Conservation (phyloP, 176 grass and related monocot species). For the Aegilops umbellulata region DNA sequence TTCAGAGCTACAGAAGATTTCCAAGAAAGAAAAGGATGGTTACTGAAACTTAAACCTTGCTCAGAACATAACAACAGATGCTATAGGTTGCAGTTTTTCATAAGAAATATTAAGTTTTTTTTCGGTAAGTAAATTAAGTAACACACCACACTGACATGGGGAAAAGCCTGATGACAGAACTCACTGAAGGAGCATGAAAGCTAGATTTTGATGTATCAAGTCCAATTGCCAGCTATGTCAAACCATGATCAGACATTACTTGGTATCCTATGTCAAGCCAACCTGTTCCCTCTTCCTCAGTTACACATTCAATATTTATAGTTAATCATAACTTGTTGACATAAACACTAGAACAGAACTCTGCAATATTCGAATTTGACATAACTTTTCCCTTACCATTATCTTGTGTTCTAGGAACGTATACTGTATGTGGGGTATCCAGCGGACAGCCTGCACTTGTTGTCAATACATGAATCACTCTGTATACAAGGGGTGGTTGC, state of each 20-base stretch:
- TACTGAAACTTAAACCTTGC: not conserved
- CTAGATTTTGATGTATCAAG: not conserved
- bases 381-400: too few species aligned
- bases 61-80: not conserved
- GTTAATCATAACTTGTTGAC: not conserved
- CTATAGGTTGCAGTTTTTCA: constrained; percentile 1
- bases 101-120: not conserved
- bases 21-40: not conserved
- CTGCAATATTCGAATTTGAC: not conserved
- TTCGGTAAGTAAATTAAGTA: too few species aligned
- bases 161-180: not conserved
- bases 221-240: not conserved
- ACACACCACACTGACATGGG: too few species aligned
- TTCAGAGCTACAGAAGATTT: not conserved
- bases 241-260: not conserved
- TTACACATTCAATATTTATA: not conserved
- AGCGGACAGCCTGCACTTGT: too few species aligned
- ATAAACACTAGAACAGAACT: not conserved
- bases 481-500: too few species aligned
- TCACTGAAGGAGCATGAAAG: not conserved
- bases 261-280: not conserved
- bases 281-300: not conserved
- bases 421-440: too few species aligned
- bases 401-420: too few species aligned
- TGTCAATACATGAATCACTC: too few species aligned